phyloP scores from a whole-genome alignment of 768 basidiomycete species.

The Boletus sensibilis region DNA sequence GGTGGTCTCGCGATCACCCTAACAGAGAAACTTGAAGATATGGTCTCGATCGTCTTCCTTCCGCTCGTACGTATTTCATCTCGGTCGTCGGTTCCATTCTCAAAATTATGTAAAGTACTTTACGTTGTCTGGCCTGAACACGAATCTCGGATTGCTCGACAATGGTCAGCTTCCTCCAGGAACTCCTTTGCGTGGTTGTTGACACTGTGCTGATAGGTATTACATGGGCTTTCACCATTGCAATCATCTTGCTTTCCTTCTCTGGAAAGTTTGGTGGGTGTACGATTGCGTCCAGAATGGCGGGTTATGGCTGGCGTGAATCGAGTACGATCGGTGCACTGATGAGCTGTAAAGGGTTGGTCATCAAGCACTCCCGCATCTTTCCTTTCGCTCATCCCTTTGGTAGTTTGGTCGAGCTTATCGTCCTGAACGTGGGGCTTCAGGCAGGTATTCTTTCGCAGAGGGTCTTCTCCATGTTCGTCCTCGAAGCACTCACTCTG shows the following conservation, averaged over 20 bases:
- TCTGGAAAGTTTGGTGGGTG: conserved; percentile 89
- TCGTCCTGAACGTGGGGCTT: conserved; percentile 93
- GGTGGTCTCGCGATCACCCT: conserved; percentile 82
- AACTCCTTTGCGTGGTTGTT: background rate
- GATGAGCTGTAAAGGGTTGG: conserved; percentile 94
- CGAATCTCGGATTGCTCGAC: conserved; percentile 82
- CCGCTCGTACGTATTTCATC: conserved; percentile 55
- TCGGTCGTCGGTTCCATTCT: background rate
- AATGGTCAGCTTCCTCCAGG: conserved; percentile 44
- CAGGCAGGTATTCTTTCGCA: conserved; percentile 71
- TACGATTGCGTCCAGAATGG: conserved; percentile 58
- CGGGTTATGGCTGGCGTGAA: conserved; percentile 81
- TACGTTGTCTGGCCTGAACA: conserved; percentile 86
- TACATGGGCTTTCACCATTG: conserved; percentile 87
- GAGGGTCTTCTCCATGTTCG: conserved; percentile 93
- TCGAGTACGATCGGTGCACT: conserved; percentile 80
- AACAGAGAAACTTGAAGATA: conserved; percentile 96
- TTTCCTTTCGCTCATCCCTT: background rate
- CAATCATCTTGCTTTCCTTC: conserved; percentile 78
- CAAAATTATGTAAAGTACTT: conserved; percentile 65
- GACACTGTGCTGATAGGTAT: conserved; percentile 42
- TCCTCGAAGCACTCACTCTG: conserved; percentile 76
- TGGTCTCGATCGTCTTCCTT: conserved; percentile 86
- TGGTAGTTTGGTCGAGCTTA: conserved; percentile 82
- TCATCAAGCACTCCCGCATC: background rate